Evolutionary conservation across 192 early-diverging fungal genomes (phyloP), one percentile per base, ranked within the genome.

Genomic region (Backusella psychrophila): DNA sequence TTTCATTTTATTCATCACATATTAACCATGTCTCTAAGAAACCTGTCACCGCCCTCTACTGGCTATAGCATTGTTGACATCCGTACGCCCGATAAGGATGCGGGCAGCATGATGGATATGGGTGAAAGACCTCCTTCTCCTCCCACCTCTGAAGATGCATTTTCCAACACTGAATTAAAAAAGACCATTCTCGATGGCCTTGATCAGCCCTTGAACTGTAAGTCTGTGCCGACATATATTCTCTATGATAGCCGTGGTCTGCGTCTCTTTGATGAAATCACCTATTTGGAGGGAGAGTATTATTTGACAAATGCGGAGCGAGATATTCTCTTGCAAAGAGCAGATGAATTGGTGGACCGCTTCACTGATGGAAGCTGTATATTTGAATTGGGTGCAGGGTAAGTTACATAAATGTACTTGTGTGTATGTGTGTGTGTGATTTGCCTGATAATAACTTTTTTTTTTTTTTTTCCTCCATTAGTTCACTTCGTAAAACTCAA

Each of bases 361-460:
- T 88, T 94, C 15, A 82, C 86, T 0, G 86, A 94, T 53, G 90
- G 87, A 75, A 90, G 89, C 68, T 88, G 91, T 31, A 78, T 97
- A 38, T 87, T 98, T 59, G 97, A 98, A 79, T 88, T 98, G 2
- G 97, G 97, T 34, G 91, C 92, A 67, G 97, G 97, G 91, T 93
- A 86, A 82, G 73, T 78, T 4, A 21, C 52, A 46, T 75, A 1
- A 44, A 41, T 15, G n/a, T 9, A 59, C 23, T 14, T 29, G 19
- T 23, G 63, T 23, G 3, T 19, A n/a, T n/a, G n/a, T n/a, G 14
- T 68, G 31, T 38, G 15, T 46, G 6, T 42, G 35, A 31, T 26
- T 34, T 34, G 15, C 33, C 49, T 69, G 2, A 39, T 11, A 12
- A 1, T 39, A 39, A 39, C 38, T 69, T 31, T 52, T 66, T 36